Percentiles rank a stretch among this genome's conserved stretches.
Evolutionary conservation across 495 filamentous ascomycete species (phyloP).

Genomic region (Neohortaea acidophila): DNA sequence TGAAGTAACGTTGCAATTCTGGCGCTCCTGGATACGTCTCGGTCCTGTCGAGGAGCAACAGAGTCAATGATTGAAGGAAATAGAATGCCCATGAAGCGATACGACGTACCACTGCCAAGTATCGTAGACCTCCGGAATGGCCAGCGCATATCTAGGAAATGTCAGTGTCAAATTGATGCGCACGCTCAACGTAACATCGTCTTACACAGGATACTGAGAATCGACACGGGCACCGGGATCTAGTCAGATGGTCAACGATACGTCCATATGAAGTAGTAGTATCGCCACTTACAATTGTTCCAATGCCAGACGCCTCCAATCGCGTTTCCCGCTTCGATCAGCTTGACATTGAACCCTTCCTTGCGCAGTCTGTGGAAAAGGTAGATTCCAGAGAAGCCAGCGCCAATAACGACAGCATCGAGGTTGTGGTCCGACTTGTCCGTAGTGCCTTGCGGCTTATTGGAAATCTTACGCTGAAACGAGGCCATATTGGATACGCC

Average conservation of each 20-base stretch:
- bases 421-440: conserved; percentile 7
- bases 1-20: conserved; percentile 19
- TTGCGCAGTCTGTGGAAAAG: conserved; percentile 29
- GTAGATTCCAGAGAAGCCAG: conserved; percentile 32
- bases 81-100: too few species aligned
- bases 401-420: conserved; percentile 19
- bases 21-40: conserved; percentile 15
- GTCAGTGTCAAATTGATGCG: too few species aligned
- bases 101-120: conserved; percentile 21
- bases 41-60: too few species aligned
- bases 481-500: too few species aligned
- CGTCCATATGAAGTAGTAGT: too few species aligned
- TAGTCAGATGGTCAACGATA: too few species aligned
- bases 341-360: conserved; percentile 26
- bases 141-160: conserved; percentile 17
- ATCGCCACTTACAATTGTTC: too few species aligned
- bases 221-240: conserved; percentile 33
- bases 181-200: too few species aligned
- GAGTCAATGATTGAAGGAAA: too few species aligned
- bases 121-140: conserved; percentile 17
- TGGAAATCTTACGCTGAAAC: too few species aligned
- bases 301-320: conserved; percentile 36
- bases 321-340: conserved; percentile 33
- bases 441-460: too few species aligned
- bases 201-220: conserved; percentile 17